Percentiles rank a stretch among this genome's conserved stretches.
phyloP scores from a whole-genome alignment of 2,329 filamentous ascomycete genomes.

The Alternaria triticina region DNA sequence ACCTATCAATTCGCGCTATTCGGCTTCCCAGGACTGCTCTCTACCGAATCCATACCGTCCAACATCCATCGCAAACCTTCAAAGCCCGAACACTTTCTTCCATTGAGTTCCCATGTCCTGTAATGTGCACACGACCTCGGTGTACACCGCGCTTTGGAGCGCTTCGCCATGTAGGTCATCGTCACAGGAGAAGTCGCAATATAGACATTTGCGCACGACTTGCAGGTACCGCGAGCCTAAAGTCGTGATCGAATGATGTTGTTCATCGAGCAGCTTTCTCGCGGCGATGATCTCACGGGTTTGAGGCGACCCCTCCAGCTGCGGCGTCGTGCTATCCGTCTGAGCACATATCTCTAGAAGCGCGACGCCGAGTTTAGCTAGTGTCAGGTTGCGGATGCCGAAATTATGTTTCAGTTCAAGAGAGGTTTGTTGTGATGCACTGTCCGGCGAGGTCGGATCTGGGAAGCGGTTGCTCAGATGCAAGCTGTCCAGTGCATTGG shows the following conservation, averaged over 20 bases:
- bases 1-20: too few relatives aligned
- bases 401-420: not conserved
- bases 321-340: not conserved
- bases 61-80: not conserved
- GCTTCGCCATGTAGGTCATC: not conserved
- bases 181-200: not conserved
- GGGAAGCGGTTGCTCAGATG: not conserved
- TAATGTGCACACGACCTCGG: not conserved
- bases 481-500: not conserved
- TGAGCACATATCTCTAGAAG: not conserved
- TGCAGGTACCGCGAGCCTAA: too few relatives aligned
- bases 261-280: not conserved
- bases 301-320: not conserved
- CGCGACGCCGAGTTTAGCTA: not conserved
- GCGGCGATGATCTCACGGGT: not conserved
- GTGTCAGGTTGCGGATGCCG: not conserved
- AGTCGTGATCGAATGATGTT: not conserved
- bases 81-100: not conserved
- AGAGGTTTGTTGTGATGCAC: accelerated
- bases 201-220: not conserved
- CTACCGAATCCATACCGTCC: too few relatives aligned
- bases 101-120: not conserved
- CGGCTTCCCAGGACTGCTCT: too few relatives aligned
- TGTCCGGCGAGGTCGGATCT: not conserved
- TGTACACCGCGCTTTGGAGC: not conserved